Percentiles rank a stretch among this genome's conserved stretches.
Evolutionary conservation across 805 yeast genomes (phyloP).

Genomic region (Wickerhamomyces pijperi): DNA sequence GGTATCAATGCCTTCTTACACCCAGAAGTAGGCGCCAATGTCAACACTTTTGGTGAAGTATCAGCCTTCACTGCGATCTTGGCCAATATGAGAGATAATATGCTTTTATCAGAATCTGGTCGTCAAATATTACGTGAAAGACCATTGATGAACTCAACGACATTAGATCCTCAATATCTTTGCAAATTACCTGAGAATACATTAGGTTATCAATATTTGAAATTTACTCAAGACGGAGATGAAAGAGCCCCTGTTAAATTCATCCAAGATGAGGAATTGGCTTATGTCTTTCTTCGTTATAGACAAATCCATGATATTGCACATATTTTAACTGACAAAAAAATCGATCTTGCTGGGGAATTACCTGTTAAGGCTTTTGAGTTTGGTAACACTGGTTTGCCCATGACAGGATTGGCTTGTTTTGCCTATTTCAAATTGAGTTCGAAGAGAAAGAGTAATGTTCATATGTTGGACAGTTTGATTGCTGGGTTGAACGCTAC

Average conservation of each 20-base stretch:
- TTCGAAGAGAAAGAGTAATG: constrained; percentile 45
- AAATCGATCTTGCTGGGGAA: constrained; percentile 93
- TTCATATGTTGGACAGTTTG: constrained; percentile 46
- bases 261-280: constrained; percentile 82
- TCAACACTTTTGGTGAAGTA: constrained; percentile 82
- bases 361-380: constrained; percentile 88
- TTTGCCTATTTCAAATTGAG: constrained; percentile 77
- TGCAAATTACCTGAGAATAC: constrained; percentile 53
- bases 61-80: constrained; percentile 70
- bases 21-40: constrained; percentile 66
- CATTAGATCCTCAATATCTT: constrained; percentile 53
- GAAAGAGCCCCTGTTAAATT: constrained; percentile 81
- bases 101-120: constrained; percentile 71
- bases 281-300: constrained; percentile 87
- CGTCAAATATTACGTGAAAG: constrained; percentile 65
- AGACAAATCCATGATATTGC: constrained; percentile 96
- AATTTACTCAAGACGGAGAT: constrained; percentile 89
- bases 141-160: constrained; percentile 72
- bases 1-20: constrained; percentile 69
- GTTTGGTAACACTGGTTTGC: constrained; percentile 83
- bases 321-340: constrained; percentile 84
- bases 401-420: constrained; percentile 89
- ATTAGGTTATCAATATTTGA: constrained; percentile 70
- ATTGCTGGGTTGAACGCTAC: constrained; percentile 65
- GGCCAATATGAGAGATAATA: constrained; percentile 47